These are phyloP conservation scores for Hygrophila difformis DNA, from an alignment of 257 asterid genomes.

Conservation along the genomic window DNA sequence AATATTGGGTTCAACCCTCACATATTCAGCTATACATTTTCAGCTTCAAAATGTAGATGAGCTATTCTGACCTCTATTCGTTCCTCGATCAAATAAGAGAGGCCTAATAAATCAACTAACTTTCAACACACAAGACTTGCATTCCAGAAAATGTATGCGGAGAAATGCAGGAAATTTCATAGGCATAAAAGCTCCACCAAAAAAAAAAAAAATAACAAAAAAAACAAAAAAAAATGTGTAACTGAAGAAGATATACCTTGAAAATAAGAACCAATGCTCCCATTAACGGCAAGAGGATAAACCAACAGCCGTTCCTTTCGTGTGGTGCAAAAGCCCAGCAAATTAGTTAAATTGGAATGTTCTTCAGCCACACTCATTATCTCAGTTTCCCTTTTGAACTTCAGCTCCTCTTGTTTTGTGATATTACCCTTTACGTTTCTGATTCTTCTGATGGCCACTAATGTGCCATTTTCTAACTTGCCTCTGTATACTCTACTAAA, in stretches of 20 bases:
- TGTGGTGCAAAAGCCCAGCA: slow-evolving; percentile 13
- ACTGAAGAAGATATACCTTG: neutral
- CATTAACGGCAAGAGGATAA: slow-evolving; percentile 19
- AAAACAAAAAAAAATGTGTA: too few species aligned
- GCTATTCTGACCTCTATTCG: slow-evolving; percentile 15
- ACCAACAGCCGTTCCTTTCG: slow-evolving; percentile 15
- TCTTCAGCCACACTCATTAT: slow-evolving; percentile 10
- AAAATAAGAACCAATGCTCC: slow-evolving; percentile 17
- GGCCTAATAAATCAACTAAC: slow-evolving; percentile 19
- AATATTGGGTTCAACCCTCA: slow-evolving; percentile 19
- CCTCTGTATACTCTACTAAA: slow-evolving; percentile 12
- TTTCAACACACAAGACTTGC: too few species aligned
- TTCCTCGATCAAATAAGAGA: slow-evolving; percentile 20
- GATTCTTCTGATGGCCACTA: slow-evolving; percentile 16
- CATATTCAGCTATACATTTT: slow-evolving; percentile 12
- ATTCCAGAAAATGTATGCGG: too few species aligned
- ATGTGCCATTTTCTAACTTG: slow-evolving; percentile 21
- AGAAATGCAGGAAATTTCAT: too few species aligned
- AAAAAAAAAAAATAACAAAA: too few species aligned
- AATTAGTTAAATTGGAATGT: slow-evolving; percentile 15
- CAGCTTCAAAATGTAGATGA: slow-evolving; percentile 24
- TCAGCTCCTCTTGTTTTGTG: neutral
- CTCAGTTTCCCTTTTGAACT: neutral
- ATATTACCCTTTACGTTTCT: neutral
- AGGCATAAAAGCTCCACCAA: too few species aligned